These are phyloP conservation scores for Ophiocordyceps polyrhachis-furcata DNA, from an alignment of 2,329 filamentous ascomycete genomes.

Conservation along the genomic window DNA sequence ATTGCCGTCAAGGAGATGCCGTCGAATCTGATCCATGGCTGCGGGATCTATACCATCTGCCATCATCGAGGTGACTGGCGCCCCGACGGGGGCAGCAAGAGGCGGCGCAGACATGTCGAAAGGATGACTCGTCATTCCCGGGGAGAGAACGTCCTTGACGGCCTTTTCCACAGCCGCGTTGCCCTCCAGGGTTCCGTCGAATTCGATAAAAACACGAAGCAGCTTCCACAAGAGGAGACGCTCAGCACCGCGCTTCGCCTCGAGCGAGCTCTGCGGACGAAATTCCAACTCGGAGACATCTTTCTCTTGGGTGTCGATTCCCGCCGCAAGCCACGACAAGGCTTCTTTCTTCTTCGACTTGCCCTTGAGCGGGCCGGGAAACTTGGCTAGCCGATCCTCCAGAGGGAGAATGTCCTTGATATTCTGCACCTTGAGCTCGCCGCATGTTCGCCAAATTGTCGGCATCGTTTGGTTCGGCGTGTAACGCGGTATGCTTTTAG, in stretches of 20 bases:
- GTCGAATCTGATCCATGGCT: conserved; percentile 54
- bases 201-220: conserved; percentile 60
- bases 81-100: conserved; percentile 7
- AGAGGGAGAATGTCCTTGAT: conserved; percentile 57
- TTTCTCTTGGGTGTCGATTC: conserved; percentile 56
- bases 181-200: conserved; percentile 69
- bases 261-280: conserved; percentile 31
- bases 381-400: conserved; percentile 54
- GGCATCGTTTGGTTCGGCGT: conserved; percentile 53
- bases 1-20: conserved; percentile 58
- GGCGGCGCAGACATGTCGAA: conserved; percentile 10
- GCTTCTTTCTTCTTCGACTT: conserved; percentile 96
- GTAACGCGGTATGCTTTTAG: conserved; percentile 75
- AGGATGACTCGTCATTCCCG: conserved; percentile 19
- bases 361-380: conserved; percentile 73
- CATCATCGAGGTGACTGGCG: conserved; percentile 19
- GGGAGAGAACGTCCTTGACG: conserved; percentile 55
- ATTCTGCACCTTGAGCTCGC: conserved; percentile 61
- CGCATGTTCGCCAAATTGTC: conserved; percentile 64
- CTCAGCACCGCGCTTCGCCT: conserved; percentile 58
- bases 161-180: conserved; percentile 52
- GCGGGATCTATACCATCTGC: conserved; percentile 52
- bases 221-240: conserved; percentile 77
- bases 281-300: conserved; percentile 29
- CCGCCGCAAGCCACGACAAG: conserved; percentile 57